Evolutionary conservation across 495 filamentous ascomycete genomes (phyloP).

Genomic region (Neurospora intermedia): DNA sequence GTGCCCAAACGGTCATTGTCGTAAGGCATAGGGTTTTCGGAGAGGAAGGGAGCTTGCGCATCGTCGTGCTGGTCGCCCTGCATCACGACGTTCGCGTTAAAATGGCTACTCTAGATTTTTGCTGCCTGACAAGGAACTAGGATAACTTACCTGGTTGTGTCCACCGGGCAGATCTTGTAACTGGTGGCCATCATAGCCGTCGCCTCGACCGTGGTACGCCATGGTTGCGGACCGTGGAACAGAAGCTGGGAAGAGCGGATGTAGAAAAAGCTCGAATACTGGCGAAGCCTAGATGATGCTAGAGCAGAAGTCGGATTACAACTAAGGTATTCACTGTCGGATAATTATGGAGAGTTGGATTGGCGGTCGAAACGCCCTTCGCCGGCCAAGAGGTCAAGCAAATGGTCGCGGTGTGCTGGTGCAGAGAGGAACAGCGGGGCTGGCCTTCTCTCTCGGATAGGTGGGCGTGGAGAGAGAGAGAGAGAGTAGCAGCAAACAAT

Average conservation of each 20-base stretch:
- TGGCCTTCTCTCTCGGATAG: background rate
- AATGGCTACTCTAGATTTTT: background rate
- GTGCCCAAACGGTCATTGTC: conserved; percentile 53
- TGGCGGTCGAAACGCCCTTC: background rate
- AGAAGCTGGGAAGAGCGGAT: background rate
- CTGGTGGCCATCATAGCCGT: conserved; percentile 49
- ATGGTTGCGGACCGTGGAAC: conserved; percentile 22
- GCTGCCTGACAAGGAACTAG: background rate
- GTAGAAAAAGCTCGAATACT: background rate
- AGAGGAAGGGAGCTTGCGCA: conserved; percentile 60
- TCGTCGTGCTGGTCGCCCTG: conserved; percentile 50
- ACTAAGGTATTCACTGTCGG: background rate
- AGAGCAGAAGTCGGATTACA: background rate
- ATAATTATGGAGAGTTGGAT: background rate
- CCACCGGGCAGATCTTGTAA: conserved; percentile 56
- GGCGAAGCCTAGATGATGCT: background rate
- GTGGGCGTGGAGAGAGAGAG: background rate
- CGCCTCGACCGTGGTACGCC: conserved; percentile 38
- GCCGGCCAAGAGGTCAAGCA: background rate
- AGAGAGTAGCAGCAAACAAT: background rate
- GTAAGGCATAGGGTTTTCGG: conserved; percentile 59
- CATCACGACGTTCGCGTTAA: background rate
- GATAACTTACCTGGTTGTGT: conserved; percentile 43
- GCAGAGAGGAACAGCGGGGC: background rate
- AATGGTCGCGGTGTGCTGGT: background rate